Evolutionary conservation across 805 yeast genomes (phyloP).

Genomic region (Sugiyamaella chiloensis): DNA sequence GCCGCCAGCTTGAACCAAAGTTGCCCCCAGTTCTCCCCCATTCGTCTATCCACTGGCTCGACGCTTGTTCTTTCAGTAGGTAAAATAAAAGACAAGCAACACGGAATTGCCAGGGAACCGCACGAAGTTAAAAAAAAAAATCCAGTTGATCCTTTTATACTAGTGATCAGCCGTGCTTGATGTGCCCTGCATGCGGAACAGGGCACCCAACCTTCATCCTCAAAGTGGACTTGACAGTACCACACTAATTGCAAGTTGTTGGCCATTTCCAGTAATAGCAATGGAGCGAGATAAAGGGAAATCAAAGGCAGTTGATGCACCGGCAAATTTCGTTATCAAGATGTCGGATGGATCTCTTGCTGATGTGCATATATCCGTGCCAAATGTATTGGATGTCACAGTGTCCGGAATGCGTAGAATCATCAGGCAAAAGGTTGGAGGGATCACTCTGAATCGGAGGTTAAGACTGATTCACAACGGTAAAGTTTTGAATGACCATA

Average conservation of each 20-base stretch:
- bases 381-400: constrained; percentile 34
- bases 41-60: constrained; percentile 41
- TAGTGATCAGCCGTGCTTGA: not conserved
- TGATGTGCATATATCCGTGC: constrained; percentile 41
- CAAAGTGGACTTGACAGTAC: too few relatives aligned
- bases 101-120: constrained; percentile 78
- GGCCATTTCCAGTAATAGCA: too few relatives aligned
- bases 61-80: constrained; percentile 51
- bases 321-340: constrained; percentile 35
- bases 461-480: constrained; percentile 70
- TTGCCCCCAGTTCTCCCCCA: constrained; percentile 22
- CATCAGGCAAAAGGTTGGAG: constrained; percentile 40
- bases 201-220: not conserved
- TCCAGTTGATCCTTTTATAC: too few relatives aligned
- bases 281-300: constrained; percentile 7
- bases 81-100: constrained; percentile 52
- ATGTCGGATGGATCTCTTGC: constrained; percentile 44
- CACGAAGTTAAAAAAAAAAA: constrained; percentile 40
- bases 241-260: too few relatives aligned
- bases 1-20: constrained; percentile 35
- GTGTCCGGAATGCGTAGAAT: constrained; percentile 41
- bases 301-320: constrained; percentile 1
- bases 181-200: not conserved
- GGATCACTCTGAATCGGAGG: constrained; percentile 43
- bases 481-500: constrained; percentile 53